Conservation (phyloP, 306 rosid species). For the Dalbergia cochinchinensis region DNA sequence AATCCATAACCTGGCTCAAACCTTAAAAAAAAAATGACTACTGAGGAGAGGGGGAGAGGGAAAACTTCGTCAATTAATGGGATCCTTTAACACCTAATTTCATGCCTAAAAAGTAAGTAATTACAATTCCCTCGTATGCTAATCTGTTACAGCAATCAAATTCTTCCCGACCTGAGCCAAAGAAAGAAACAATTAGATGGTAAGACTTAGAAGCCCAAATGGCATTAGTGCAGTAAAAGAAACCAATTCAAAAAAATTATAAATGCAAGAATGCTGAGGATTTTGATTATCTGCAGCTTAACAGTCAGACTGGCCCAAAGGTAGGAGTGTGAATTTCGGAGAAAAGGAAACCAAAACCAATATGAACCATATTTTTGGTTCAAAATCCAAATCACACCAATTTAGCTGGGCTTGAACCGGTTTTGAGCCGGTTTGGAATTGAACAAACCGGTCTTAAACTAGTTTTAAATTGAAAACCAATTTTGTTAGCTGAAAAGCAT, state of each 20-base stretch:
- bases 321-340: no score
- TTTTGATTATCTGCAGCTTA: not conserved
- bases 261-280: not conserved
- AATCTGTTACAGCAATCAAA: constrained; percentile 25
- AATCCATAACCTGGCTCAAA: not conserved
- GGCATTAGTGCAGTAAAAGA: not conserved
- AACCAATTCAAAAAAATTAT: not conserved
- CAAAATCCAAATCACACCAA: no score
- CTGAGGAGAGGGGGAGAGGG: not conserved
- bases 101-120: constrained; percentile 44
- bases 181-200: not conserved
- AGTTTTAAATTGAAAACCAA: no score
- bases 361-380: no score
- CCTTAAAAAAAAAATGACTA: not conserved
- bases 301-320: not conserved
- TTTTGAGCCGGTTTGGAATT: no score
- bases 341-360: no score
- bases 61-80: not conserved
- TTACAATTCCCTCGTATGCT: constrained; percentile 50
- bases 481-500: no score
- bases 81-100: constrained; percentile 11
- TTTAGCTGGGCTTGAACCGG: no score
- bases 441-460: no score
- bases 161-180: constrained; percentile 21
- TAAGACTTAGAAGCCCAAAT: not conserved